These are phyloP conservation scores for Elaeis guineensis DNA, from an alignment of 176 grass and related monocot genomes.

Conservation along the genomic window DNA sequence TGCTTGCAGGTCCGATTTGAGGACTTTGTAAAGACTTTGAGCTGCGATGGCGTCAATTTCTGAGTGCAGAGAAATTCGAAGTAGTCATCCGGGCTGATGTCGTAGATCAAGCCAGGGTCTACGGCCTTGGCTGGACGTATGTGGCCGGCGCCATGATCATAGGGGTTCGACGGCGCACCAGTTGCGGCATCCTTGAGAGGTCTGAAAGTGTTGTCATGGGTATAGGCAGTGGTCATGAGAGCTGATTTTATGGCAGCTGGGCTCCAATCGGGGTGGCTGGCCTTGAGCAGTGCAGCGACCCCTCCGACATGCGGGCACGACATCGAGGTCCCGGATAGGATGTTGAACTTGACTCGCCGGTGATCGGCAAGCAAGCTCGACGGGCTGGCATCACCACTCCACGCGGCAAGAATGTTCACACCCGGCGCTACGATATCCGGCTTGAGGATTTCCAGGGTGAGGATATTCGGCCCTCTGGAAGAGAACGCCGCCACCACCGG, in stretches of 20 bases:
- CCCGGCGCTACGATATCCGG: slow-evolving; percentile 73
- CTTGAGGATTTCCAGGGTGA: slow-evolving; percentile 91
- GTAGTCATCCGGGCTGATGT: slow-evolving; percentile 62
- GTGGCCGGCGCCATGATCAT: slow-evolving; percentile 86
- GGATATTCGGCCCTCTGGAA: slow-evolving; percentile 73
- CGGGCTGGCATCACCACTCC: slow-evolving; percentile 78
- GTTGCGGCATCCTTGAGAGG: slow-evolving; percentile 68
- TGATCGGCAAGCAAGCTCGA: slow-evolving; percentile 64
- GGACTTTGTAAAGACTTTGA: slow-evolving; percentile 69
- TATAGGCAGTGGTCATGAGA: slow-evolving; percentile 98
- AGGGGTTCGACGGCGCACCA: slow-evolving; percentile 56
- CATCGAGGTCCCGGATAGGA: slow-evolving; percentile 98
- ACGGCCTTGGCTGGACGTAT: slow-evolving; percentile 71
- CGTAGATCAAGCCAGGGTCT: slow-evolving; percentile 82
- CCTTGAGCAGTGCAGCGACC: slow-evolving; percentile 87
- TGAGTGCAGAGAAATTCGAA: slow-evolving; percentile 90
- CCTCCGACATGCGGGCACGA: slow-evolving; percentile 97
- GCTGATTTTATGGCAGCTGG: slow-evolving; percentile 87
- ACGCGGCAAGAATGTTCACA: slow-evolving; percentile 90
- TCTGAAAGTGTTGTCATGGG: slow-evolving; percentile 80
- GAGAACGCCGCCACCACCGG: slow-evolving; percentile 92
- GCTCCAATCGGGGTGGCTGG: slow-evolving; percentile 86
- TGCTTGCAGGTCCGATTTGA: slow-evolving; percentile 72
- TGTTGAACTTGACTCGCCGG: slow-evolving; percentile 84
- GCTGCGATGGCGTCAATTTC: slow-evolving; percentile 64